These are phyloP conservation scores for Limtongozyma cylindracea DNA, from an alignment of 805 yeast genomes.

Conservation along the genomic window DNA sequence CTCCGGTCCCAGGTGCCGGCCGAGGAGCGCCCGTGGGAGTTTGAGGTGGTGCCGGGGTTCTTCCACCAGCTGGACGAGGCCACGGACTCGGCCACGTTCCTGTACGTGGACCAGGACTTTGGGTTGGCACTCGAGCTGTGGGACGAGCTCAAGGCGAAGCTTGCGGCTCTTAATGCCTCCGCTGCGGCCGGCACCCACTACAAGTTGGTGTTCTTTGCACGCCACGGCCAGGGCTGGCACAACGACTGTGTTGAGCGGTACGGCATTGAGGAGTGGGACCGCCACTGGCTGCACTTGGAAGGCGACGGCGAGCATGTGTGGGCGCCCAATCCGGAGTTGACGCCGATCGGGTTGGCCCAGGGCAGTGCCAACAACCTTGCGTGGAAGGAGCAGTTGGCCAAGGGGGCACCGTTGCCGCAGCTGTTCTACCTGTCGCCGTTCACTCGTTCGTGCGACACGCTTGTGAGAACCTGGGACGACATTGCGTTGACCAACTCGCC, in stretches of 20 bases:
- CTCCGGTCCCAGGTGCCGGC: too few species aligned
- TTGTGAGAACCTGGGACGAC: constrained; percentile 19
- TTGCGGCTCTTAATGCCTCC: constrained; percentile 1
- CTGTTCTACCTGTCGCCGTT: constrained; percentile 22
- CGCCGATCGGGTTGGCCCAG: constrained; percentile 16
- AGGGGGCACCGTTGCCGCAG: constrained; percentile 9
- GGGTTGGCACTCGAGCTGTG: constrained; percentile 15
- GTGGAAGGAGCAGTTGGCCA: constrained; percentile 12
- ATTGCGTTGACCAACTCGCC: constrained; percentile 3
- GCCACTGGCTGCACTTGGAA: constrained; percentile 14
- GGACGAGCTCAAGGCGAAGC: constrained; percentile 5
- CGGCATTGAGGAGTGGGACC: constrained; percentile 19
- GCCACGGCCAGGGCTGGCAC: constrained; percentile 31
- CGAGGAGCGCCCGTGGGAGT: constrained; percentile 9
- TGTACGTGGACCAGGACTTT: constrained; percentile 15
- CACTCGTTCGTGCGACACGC: constrained; percentile 22
- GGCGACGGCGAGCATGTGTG: constrained; percentile 21
- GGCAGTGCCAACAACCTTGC: constrained; percentile 16
- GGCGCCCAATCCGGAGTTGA: constrained; percentile 26
- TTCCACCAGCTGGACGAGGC: constrained; percentile 16
- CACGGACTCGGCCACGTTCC: constrained; percentile 16
- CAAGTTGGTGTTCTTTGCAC: constrained; percentile 19
- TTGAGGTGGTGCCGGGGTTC: constrained; percentile 13
- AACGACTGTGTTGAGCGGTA: constrained; percentile 18
- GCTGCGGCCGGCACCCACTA: constrained; percentile 8